Evolutionary conservation across 257 asterid genomes (phyloP).

Genomic region (Solanum lignicaule): DNA sequence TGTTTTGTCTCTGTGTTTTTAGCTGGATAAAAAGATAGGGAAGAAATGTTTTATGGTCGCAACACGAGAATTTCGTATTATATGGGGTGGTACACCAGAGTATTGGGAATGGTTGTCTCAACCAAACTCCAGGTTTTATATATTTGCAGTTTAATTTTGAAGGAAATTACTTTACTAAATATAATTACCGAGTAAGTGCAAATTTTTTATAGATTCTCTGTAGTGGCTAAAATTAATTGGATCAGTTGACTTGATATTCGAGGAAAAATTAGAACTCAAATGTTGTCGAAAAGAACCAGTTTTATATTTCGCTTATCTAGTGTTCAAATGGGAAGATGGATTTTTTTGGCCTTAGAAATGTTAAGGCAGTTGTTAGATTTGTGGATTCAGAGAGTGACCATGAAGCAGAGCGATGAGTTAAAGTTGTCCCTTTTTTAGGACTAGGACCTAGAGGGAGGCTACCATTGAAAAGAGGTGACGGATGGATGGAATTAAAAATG

Average conservation of each 20-base stretch:
- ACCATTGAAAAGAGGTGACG: not conserved
- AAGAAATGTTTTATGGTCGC: not conserved
- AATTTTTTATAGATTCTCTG: too few species aligned
- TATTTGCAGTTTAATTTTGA: not conserved
- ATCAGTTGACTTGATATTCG: too few species aligned
- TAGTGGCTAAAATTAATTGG: too few species aligned
- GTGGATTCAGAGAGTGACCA: not conserved
- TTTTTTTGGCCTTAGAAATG: not conserved
- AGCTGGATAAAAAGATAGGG: not conserved
- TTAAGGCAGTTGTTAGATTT: not conserved
- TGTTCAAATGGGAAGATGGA: not conserved
- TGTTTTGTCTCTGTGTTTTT: not conserved
- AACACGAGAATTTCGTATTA: not conserved
- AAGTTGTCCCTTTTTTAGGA: not conserved
- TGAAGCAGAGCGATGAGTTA: not conserved
- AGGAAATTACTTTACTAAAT: too few species aligned
- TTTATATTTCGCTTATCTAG: too few species aligned
- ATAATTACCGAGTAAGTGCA: too few species aligned
- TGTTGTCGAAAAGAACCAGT: too few species aligned
- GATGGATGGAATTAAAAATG: slow-evolving; percentile 3
- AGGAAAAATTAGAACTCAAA: too few species aligned
- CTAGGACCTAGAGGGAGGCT: not conserved
- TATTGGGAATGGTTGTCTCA: slow-evolving; percentile 22
- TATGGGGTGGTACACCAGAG: not conserved
- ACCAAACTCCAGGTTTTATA: slow-evolving; percentile 23